Conservation (phyloP, 73 alveolate genomes). For the Breviolum minutum region DNA sequence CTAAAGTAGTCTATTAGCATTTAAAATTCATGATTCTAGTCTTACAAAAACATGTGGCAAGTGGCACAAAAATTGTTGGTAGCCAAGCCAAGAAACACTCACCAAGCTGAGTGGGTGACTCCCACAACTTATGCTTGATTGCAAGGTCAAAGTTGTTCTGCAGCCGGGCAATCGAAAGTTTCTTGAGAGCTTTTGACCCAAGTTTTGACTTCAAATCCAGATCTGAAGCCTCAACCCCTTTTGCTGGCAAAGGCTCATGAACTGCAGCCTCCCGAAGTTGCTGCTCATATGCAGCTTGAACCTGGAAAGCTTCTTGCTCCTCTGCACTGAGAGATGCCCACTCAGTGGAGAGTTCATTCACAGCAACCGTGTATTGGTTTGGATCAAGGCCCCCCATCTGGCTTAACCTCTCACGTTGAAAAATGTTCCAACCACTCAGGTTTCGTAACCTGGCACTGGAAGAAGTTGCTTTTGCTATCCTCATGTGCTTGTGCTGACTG, state of each 20-base stretch:
- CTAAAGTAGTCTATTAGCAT: no score
- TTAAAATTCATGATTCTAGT: not conserved
- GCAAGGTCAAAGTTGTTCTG: not conserved
- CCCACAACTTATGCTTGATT: not conserved
- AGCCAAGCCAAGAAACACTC: not conserved
- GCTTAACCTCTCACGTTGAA: not conserved
- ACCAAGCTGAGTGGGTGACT: not conserved
- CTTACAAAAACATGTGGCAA: not conserved
- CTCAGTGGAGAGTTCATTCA: not conserved
- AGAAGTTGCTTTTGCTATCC: not conserved
- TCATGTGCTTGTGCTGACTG: not conserved
- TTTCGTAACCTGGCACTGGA: not conserved
- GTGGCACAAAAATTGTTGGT: not conserved
- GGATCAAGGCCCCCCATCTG: not conserved
- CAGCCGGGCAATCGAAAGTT: not conserved
- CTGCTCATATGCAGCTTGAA: not conserved
- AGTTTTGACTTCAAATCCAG: not conserved
- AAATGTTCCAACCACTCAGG: slow-evolving; percentile 20
- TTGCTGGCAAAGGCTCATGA: not conserved
- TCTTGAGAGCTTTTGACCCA: not conserved
- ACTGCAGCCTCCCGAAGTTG: not conserved
- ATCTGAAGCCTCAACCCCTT: not conserved
- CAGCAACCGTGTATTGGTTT: no score
- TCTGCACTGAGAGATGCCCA: not conserved
- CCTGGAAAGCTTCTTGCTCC: not conserved